Base-by-base conservation (phyloP, 352 stramenopile genomes). In the Halophytophthora batemanensis region DNA sequence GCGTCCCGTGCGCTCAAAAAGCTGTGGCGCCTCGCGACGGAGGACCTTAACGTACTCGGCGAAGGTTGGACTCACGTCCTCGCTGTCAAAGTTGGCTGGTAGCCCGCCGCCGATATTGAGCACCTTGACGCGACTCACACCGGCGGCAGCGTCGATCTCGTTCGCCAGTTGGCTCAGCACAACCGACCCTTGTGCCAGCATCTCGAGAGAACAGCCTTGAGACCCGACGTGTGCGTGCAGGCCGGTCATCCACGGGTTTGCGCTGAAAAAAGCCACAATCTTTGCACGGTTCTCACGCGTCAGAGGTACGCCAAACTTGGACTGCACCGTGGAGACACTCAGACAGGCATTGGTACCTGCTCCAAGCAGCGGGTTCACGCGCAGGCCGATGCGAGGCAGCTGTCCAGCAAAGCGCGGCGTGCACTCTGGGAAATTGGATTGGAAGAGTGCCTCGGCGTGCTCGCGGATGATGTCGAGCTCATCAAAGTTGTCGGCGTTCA, bases 61-160 rank as follows among this genome's bases (percentile, higher is more conserved):
- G 50, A 96, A 97, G 8, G 67, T 86, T 6, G 90, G 74, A 1
- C 79, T 64, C 6, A 87, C 72, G 35, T 82, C 55, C 29, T 86
- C 75, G 35, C 73, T 78, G 39, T 87, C 75, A 58, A 96, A 97
- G 53, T 96, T 95, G n/a, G 84, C 85, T 10, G 87, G 79, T 18
- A 98, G 54, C 1, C 92, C 92, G 6, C 91, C 90, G 25, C 92
- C 91, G 57, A 98, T 97, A 68, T 98, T 95, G 35, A 98, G 53
- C 42, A 90, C 71, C 18, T 80, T 78, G 45, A 98, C 77, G 14
- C 69, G 66, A 65, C 65, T 94, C 50, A 55, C 94, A 18, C 64
- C 74, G 22, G 63, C 80, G 13, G 51, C 88, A 10, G 68, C 55
- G 48, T 96, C 77, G 35, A 96, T 80, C 41, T 92, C 69, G 35